A percentile compares a stretch with the other conserved stretches of the same genome.
These are phyloP conservation scores for Pleurotus salmoneostramineus DNA, from an alignment of 768 basidiomycete species.

Conservation along the genomic window DNA sequence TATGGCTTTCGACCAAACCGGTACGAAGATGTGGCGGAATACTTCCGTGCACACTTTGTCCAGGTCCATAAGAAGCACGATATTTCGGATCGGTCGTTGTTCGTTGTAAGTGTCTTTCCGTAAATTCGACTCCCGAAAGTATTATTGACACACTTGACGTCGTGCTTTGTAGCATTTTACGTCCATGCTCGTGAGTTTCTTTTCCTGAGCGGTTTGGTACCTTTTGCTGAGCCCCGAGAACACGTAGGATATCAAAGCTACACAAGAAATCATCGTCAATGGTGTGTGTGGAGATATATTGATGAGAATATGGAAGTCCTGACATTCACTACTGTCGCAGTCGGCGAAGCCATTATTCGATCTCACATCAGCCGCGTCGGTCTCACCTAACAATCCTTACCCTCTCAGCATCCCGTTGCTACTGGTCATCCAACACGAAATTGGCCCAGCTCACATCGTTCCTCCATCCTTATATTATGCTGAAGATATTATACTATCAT, in stretches of 20 bases:
- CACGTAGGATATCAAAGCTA: conserved; percentile 63
- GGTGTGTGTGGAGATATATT: conserved; percentile 31
- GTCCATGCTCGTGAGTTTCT: conserved; percentile 55
- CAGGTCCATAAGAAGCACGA: conserved; percentile 72
- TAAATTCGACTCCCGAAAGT: too few species aligned
- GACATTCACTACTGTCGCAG: conserved; percentile 23
- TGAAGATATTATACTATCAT: too few species aligned
- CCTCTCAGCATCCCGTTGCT: too few species aligned
- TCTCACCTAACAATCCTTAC: conserved; percentile 17
- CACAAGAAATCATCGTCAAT: conserved; percentile 60
- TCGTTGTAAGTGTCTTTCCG: conserved; percentile 44
- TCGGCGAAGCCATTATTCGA: conserved; percentile 65
- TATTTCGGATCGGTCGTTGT: conserved; percentile 52
- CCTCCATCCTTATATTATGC: too few species aligned
- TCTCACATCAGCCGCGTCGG: conserved; percentile 59
- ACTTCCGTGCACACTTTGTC: conserved; percentile 83
- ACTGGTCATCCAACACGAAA: too few species aligned
- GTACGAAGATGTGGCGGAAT: conserved; percentile 64
- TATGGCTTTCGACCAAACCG: conserved; percentile 71
- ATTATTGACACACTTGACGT: too few species aligned
- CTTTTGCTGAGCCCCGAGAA: conserved; percentile 3
- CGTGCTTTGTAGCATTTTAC: conserved; percentile 52
- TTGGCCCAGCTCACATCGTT: too few species aligned
- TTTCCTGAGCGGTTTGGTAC: not conserved
- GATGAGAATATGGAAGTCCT: not conserved